phyloP scores from a whole-genome alignment of 345 rosid species.

The Boechera divaricarpa region DNA sequence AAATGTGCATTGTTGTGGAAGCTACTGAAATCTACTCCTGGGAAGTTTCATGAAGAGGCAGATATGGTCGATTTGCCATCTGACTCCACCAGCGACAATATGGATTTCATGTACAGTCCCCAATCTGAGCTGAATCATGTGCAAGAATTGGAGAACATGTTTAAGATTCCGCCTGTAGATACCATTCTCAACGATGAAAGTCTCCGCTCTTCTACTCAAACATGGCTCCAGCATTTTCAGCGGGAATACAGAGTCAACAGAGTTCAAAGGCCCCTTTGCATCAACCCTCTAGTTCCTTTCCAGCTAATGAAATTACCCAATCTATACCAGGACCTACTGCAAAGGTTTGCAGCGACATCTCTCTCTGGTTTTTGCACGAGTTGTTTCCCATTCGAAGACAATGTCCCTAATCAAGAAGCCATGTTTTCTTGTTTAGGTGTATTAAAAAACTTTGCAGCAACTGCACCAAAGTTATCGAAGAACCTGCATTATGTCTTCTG shows the following conservation, averaged over 20 bases:
- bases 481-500: slow-evolving; percentile 84
- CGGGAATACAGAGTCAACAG: slow-evolving; percentile 50
- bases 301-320: slow-evolving; percentile 84
- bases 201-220: slow-evolving; percentile 53
- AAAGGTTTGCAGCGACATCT: slow-evolving; percentile 59
- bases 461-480: slow-evolving; percentile 60
- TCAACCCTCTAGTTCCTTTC: slow-evolving; percentile 74
- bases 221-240: slow-evolving; percentile 74
- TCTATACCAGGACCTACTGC: slow-evolving; percentile 81
- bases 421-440: slow-evolving; percentile 56
- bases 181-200: slow-evolving; percentile 58
- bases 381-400: slow-evolving; percentile 10
- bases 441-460: slow-evolving; percentile 70
- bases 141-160: slow-evolving; percentile 70
- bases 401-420: slow-evolving; percentile 28
- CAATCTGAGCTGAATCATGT: slow-evolving; percentile 63
- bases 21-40: slow-evolving; percentile 60
- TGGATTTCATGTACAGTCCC: slow-evolving; percentile 46
- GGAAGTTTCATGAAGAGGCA: slow-evolving; percentile 59
- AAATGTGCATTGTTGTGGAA: slow-evolving; percentile 93
- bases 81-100: slow-evolving; percentile 43
- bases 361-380: slow-evolving; percentile 25
- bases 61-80: slow-evolving; percentile 45
- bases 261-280: slow-evolving; percentile 47
- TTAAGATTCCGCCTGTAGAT: slow-evolving; percentile 74